Percentiles rank a stretch among this genome's conserved stretches.
Evolutionary conservation across 345 rosid species (phyloP).

Genomic region (Ricinus communis): DNA sequence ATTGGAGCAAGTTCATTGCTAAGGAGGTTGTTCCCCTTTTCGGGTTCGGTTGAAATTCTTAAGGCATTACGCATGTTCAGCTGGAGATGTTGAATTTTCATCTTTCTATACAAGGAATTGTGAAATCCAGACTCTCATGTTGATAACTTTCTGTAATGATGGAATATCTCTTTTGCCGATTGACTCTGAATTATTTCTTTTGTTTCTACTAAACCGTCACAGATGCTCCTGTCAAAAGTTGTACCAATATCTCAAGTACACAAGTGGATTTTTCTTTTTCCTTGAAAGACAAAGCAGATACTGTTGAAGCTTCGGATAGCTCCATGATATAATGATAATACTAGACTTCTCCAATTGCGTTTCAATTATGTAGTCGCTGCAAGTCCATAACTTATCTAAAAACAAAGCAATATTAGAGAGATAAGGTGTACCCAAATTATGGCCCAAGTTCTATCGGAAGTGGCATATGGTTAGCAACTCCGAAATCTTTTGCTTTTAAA

Average conservation of each 20-base stretch:
- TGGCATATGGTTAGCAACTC: too few species aligned
- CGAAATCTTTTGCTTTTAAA: too few species aligned
- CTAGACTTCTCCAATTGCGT: too few species aligned
- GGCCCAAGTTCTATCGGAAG: too few species aligned
- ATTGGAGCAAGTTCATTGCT: constrained; percentile 1
- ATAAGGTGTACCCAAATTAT: too few species aligned
- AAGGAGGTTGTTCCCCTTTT: background rate
- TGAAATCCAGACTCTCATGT: background rate
- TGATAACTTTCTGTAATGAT: background rate
- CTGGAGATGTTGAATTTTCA: constrained; percentile 6
- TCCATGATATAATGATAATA: background rate
- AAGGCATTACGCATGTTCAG: constrained; percentile 7
- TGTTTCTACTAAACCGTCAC: background rate
- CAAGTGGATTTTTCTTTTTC: background rate
- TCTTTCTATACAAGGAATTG: constrained; percentile 14
- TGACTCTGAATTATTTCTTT: background rate
- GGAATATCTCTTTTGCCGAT: background rate
- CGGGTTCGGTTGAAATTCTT: background rate
- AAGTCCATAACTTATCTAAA: too few species aligned
- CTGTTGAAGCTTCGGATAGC: constrained; percentile 1
- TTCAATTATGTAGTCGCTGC: too few species aligned
- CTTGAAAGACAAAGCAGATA: background rate
- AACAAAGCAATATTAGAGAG: too few species aligned
- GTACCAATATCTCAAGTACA: background rate
- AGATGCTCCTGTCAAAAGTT: background rate